Evolutionary conservation across 2,329 filamentous ascomycete species (phyloP), one percentile per base, ranked within the genome.

Genomic region (Ophiostoma sp.): DNA sequence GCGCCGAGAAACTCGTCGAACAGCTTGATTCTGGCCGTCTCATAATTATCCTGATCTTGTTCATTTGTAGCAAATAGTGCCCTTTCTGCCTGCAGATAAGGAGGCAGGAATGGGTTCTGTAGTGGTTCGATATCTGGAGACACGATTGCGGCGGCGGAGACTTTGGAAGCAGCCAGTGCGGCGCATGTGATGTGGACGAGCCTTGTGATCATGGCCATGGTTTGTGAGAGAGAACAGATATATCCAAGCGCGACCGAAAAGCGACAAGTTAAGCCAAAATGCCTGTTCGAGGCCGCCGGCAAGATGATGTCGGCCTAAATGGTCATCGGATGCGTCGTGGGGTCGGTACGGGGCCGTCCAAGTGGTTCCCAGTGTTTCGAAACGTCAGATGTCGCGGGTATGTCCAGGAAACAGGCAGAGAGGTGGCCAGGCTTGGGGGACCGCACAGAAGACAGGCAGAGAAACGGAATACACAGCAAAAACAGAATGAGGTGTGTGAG

Each of bases 1-100:
- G 92, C 90, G 67, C 84, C 79, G 66, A 91, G 80, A 27, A 89
- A 81, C 72, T 86, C 79, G 41, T 82, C 79, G 1, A 87, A 60
- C 4, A 74, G 54, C 4, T 72, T 35, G 10, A 62, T 15, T 2
- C 65, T 17, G 0, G 8, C 67, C 20, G 35, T 65, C 20, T 39
- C 35, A 20, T 8, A n/a, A 13, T 23, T 13, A 39, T 64, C 2
- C 5, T 23, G 31, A n/a, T 17, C 17, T 3, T 62, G 13, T 7
- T 15, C 17, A n/a, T 23, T 64, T 64, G 60, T 4, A 20, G 13
- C 17, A 11, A 57, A 39, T 8, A 35, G 20, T 10, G 36, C n/a
- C 2, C 35, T 8, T 20, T 39, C 31, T 2, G 52, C 35, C 17
- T 31, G 36, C 35, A 72, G 41, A 35, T 66, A 54, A 10, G 33